Evolutionary conservation across 352 stramenopile species (phyloP).

Genomic region (Peronosclerospora sorghi): DNA sequence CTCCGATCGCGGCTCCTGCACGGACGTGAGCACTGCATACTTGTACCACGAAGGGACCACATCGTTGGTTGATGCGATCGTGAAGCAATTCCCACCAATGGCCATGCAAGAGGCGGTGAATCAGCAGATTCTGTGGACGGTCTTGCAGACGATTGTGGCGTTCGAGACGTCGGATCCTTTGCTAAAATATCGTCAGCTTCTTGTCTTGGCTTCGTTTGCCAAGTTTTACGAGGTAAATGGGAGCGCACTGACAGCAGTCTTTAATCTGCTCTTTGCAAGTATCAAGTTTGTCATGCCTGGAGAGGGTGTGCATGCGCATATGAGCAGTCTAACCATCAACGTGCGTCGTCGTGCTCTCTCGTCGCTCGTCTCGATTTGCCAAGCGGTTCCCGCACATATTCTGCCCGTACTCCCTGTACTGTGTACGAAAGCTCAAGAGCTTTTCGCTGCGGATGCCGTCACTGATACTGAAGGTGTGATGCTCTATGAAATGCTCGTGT

Average conservation of each 20-base stretch:
- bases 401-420: conserved; percentile 63
- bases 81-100: conserved; percentile 51
- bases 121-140: conserved; percentile 27
- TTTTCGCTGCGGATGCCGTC: conserved; percentile 65
- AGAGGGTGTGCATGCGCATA: conserved; percentile 48
- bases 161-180: conserved; percentile 48
- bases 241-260: conserved; percentile 48
- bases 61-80: conserved; percentile 55
- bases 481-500: conserved; percentile 73
- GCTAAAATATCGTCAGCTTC: conserved; percentile 65
- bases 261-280: conserved; percentile 62
- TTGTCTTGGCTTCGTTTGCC: conserved; percentile 53
- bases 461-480: conserved; percentile 66
- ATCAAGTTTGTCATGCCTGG: conserved; percentile 63
- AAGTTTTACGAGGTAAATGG: conserved; percentile 68
- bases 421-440: conserved; percentile 50
- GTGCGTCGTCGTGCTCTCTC: conserved; percentile 53
- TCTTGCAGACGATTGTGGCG: conserved; percentile 42
- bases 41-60: conserved; percentile 71
- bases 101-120: conserved; percentile 35
- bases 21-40: conserved; percentile 48
- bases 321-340: conserved; percentile 63
- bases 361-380: conserved; percentile 69
- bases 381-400: conserved; percentile 62
- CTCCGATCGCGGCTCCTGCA: conserved; percentile 33